Percentiles rank a stretch among this genome's conserved stretches.
phyloP scores from a whole-genome alignment of 2,329 filamentous ascomycete species.

The Talaromyces sp. region DNA sequence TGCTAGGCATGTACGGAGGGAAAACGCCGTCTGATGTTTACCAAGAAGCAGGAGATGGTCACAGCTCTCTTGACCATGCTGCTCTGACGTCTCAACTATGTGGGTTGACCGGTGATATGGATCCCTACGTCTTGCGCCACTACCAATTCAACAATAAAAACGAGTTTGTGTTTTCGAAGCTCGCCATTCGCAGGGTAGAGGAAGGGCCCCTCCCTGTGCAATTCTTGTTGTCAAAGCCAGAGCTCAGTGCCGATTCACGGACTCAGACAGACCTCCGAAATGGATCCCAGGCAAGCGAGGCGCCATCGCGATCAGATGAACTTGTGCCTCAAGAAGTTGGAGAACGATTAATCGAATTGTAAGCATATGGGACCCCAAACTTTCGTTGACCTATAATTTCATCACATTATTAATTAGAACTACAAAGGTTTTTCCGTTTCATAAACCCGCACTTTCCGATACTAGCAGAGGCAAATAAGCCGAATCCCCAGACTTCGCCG shows the following conservation, averaged over 20 bases:
- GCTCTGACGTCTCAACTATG: constrained; percentile 5
- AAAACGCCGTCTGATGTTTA: background rate
- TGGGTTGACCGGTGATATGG: constrained; percentile 9
- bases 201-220: constrained; percentile 4
- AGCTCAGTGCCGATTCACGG: constrained; percentile 9
- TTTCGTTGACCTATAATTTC: too few relatives aligned
- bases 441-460: constrained; percentile 12
- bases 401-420: too few relatives aligned
- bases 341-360: constrained; percentile 13
- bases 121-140: constrained; percentile 11
- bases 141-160: constrained; percentile 7
- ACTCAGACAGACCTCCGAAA: background rate
- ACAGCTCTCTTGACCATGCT: constrained; percentile 4
- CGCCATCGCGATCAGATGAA: background rate
- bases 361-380: background rate
- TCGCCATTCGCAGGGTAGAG: constrained; percentile 8
- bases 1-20: constrained; percentile 8
- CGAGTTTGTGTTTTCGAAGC: constrained; percentile 10
- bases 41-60: background rate
- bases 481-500: constrained; percentile 3
- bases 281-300: background rate
- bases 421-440: constrained; percentile 5
- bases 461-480: constrained; percentile 2
- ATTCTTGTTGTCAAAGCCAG: constrained; percentile 9
- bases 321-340: constrained; percentile 13